A percentile compares a stretch with the other conserved stretches of the same genome.
phyloP scores from a whole-genome alignment of 192 early-diverging fungal species.

The Phycomyces blakesleeanus region DNA sequence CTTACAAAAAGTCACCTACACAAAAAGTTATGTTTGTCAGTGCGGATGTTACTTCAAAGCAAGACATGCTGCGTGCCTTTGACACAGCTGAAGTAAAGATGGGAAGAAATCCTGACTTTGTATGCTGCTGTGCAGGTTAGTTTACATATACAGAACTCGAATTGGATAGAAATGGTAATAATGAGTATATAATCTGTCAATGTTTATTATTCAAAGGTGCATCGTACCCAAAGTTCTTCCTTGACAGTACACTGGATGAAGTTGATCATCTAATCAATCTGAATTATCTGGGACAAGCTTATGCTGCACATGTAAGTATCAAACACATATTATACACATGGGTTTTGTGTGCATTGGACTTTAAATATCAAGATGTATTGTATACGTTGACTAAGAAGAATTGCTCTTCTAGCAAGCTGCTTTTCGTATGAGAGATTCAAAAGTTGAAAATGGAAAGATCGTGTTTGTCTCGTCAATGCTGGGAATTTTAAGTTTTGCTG shows the following conservation, averaged over 20 bases:
- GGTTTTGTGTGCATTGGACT: neutral
- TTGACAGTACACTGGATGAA: slow-evolving; percentile 55
- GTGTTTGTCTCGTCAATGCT: slow-evolving; percentile 66
- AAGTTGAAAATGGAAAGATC: slow-evolving; percentile 54
- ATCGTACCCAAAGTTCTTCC: slow-evolving; percentile 58
- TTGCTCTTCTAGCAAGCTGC: slow-evolving; percentile 55
- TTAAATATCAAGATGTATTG: no score
- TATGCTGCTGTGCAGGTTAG: slow-evolving; percentile 56
- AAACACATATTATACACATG: neutral
- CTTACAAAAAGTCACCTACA: neutral
- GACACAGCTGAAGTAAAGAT: slow-evolving; percentile 50
- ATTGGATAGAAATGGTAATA: slow-evolving; percentile 14
- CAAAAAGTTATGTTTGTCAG: slow-evolving; percentile 52
- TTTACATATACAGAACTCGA: slow-evolving; percentile 18
- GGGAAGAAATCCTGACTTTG: slow-evolving; percentile 49
- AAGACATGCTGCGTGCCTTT: slow-evolving; percentile 52
- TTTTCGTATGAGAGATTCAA: slow-evolving; percentile 55
- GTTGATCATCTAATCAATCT: slow-evolving; percentile 55
- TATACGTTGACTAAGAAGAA: no score
- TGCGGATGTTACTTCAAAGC: slow-evolving; percentile 58
- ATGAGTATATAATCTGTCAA: no score
- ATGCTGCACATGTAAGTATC: slow-evolving; percentile 58
- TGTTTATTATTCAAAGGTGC: slow-evolving; percentile 26
- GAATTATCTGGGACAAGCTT: slow-evolving; percentile 66
- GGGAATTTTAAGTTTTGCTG: slow-evolving; percentile 65